These are phyloP conservation scores for Alternaria solani DNA, from an alignment of 2,329 filamentous ascomycete species.

Conservation along the genomic window DNA sequence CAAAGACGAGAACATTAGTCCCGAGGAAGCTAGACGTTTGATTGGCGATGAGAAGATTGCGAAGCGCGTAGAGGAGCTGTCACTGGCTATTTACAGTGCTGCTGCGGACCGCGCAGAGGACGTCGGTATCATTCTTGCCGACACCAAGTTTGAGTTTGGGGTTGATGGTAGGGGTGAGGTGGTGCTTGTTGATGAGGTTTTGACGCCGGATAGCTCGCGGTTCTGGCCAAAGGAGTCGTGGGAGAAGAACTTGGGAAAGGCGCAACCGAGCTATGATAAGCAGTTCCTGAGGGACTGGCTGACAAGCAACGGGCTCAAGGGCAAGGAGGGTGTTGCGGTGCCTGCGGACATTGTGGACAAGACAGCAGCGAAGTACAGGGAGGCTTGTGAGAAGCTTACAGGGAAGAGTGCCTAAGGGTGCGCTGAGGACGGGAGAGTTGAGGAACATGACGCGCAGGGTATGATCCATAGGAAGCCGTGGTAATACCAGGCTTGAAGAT, in stretches of 20 bases:
- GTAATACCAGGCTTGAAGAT: background rate
- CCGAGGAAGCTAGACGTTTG: slow-evolving; percentile 62
- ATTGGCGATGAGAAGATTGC: slow-evolving; percentile 73
- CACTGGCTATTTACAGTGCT: slow-evolving; percentile 69
- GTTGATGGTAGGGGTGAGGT: slow-evolving; percentile 69
- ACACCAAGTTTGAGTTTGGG: slow-evolving; percentile 81
- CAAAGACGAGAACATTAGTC: slow-evolving; percentile 87
- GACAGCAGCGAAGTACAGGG: slow-evolving; percentile 76
- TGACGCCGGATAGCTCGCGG: slow-evolving; percentile 77
- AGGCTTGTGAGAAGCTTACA: slow-evolving; percentile 76
- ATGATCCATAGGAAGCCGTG: background rate
- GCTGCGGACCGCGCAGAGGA: slow-evolving; percentile 70
- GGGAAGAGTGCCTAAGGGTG: slow-evolving; percentile 48
- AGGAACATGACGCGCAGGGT: background rate
- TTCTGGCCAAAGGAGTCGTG: slow-evolving; percentile 85
- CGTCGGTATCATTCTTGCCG: slow-evolving; percentile 78
- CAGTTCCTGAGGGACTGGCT: slow-evolving; percentile 80
- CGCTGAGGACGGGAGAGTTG: background rate
- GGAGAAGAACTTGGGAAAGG: slow-evolving; percentile 67
- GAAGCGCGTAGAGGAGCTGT: slow-evolving; percentile 69
- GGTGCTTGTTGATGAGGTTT: slow-evolving; percentile 81
- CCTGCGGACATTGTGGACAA: slow-evolving; percentile 73
- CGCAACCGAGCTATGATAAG: slow-evolving; percentile 90
- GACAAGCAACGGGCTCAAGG: slow-evolving; percentile 74
- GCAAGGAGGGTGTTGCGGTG: slow-evolving; percentile 75